Evolutionary conservation across 305 asterid genomes (phyloP), one percentile per base, ranked within the genome.

Genomic region (Salvia sclarea): DNA sequence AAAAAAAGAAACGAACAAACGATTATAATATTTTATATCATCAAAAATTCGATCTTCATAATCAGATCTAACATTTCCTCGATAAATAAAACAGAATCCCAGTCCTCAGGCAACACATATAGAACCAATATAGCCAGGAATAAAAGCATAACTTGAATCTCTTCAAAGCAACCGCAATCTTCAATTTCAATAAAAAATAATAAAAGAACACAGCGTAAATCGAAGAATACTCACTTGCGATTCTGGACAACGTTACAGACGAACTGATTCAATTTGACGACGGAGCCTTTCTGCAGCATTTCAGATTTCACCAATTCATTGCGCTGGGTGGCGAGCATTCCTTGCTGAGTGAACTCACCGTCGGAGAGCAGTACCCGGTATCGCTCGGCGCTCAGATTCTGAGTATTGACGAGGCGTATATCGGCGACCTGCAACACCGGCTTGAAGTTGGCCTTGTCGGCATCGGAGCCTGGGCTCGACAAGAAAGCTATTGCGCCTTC

Each of bases 261-360:
- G 82, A 83, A 94, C 77, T 84, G 84, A 57, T 31, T 75, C 81
- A 94, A 56, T 74, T 69, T 86, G 30, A 94, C 56, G 58, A 94
- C 66, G 25, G 95, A 87, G 0, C 98, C 97, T 45, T 81, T 88
- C 78, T 78, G 85, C 80, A 94, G 58, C 77, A 59, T 56, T 49
- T 69, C 66, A 10, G 91, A 77, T 11, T 80, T 80, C 16, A 91
- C 92, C 79, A 91, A 73, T 0, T 84, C 86, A 68, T 87, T 86
- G 4, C 57, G 85, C 81, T 91, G 93, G 49, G 90, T 85, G 22
- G 87, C 91, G 64, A 94, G 81, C 97, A 94, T 91, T 3, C 96
- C 96, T 75, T 91, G 93, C 85, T 88, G 93, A 20, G 74, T 11
- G 64, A 66, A 81, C 5, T 38, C 3, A 0, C 97, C 96, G 49